Conservation (phyloP, 2,329 filamentous ascomycete genomes). For the Sphaerulina musiva region DNA sequence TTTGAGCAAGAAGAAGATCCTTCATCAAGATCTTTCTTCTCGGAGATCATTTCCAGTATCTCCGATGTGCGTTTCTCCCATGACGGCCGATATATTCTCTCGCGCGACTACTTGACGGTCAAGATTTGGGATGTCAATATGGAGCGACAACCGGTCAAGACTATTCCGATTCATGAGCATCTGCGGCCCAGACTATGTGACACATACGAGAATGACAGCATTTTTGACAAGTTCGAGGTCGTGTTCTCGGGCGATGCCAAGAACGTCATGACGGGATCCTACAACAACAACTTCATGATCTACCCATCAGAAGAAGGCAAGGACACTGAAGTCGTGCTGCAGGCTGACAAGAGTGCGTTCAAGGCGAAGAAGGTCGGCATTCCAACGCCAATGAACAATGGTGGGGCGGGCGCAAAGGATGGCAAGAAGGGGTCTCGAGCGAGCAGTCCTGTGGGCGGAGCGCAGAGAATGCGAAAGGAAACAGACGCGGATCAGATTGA, state of each 20-base stretch:
- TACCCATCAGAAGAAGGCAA: constrained; percentile 94
- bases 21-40: constrained; percentile 95
- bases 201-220: constrained; percentile 98
- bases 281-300: constrained; percentile 99
- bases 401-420: constrained; percentile 44
- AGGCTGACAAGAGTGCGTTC: constrained; percentile 98
- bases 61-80: constrained; percentile 97
- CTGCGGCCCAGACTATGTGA: constrained; percentile 89
- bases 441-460: constrained; percentile 78
- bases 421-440: constrained; percentile 83
- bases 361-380: constrained; percentile 99
- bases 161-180: constrained; percentile 97
- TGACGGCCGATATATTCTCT: constrained; percentile 94
- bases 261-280: constrained; percentile 99
- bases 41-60: constrained; percentile 98
- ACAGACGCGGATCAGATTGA: constrained; percentile 99
- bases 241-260: constrained; percentile 97
- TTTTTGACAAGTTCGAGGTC: constrained; percentile 99
- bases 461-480: constrained; percentile 95
- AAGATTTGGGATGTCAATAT: constrained; percentile 99
- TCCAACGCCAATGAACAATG: constrained; percentile 87
- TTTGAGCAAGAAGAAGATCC: constrained; percentile 99
- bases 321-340: constrained; percentile 93
- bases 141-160: constrained; percentile 96
- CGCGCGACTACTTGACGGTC: constrained; percentile 94